Percentiles rank a stretch among this genome's conserved stretches.
phyloP scores from a whole-genome alignment of 176 grass and related monocot genomes.

The Zoysia pacifica region DNA sequence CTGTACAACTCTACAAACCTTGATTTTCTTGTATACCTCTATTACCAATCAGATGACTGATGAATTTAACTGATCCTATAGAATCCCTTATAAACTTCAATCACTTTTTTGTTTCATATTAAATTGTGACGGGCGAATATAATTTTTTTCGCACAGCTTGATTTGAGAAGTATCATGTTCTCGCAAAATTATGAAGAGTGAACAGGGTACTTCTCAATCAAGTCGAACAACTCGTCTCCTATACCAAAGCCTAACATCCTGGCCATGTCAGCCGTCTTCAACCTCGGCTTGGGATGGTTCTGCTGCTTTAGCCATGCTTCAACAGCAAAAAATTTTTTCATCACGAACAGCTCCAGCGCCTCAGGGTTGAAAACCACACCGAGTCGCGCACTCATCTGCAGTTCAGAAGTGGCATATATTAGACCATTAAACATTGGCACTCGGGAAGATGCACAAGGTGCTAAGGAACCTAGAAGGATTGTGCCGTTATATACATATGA shows the following conservation, averaged over 20 bases:
- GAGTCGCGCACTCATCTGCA: conserved; percentile 74
- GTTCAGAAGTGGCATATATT: not conserved
- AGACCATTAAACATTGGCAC: not conserved
- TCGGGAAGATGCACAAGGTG: too few relatives aligned
- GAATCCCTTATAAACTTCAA: not conserved
- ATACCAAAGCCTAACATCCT: conserved; percentile 89
- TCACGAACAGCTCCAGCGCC: conserved; percentile 77
- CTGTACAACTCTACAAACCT: not conserved
- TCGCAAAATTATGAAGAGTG: not conserved
- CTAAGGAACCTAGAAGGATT: not conserved
- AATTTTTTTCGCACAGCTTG: too few relatives aligned
- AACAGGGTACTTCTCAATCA: conserved; percentile 66
- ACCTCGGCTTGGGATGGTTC: conserved; percentile 63
- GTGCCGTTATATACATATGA: not conserved
- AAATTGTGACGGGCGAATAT: not conserved
- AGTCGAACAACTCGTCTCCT: conserved; percentile 71
- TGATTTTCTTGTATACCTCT: not conserved
- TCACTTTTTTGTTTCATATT: not conserved
- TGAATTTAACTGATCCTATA: not conserved
- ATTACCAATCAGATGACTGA: not conserved
- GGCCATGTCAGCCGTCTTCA: conserved; percentile 88
- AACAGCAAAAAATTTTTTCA: conserved; percentile 74
- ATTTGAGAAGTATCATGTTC: too few relatives aligned
- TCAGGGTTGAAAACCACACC: conserved; percentile 93
- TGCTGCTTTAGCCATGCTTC: conserved; percentile 78